These are phyloP conservation scores for Hemisphaericaspora subhashii DNA, from an alignment of 1,139 yeast genomes.

Conservation along the genomic window DNA sequence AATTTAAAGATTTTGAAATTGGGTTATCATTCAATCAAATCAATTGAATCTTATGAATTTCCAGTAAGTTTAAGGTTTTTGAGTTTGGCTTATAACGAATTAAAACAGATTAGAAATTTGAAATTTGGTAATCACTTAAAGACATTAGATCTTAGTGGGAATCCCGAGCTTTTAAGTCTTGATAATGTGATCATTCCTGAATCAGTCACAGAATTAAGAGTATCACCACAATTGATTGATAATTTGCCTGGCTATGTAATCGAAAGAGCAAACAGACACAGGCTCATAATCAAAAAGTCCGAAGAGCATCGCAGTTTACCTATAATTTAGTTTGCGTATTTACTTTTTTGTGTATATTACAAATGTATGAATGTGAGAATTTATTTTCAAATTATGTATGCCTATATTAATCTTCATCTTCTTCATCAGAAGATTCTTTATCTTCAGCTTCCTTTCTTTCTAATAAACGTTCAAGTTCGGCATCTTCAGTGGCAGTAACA, in stretches of 20 bases:
- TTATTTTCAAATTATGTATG: constrained; percentile 1
- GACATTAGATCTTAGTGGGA: constrained; percentile 43
- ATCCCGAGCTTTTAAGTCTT: constrained; percentile 39
- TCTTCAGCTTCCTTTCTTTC: constrained; percentile 53
- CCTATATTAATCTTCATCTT: constrained; percentile 45
- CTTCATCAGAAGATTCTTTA: constrained; percentile 45
- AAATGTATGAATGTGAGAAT: not conserved
- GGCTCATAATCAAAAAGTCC: constrained; percentile 31
- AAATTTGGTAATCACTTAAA: constrained; percentile 37
- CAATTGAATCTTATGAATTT: constrained; percentile 42
- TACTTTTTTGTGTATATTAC: constrained; percentile 7
- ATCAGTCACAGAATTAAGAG: constrained; percentile 34
- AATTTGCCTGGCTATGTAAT: constrained; percentile 41
- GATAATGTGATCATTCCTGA: constrained; percentile 43
- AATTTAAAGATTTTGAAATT: constrained; percentile 36
- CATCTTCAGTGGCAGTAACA: constrained; percentile 97
- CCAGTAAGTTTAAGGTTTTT: constrained; percentile 34
- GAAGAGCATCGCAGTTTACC: constrained; percentile 1
- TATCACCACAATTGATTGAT: constrained; percentile 37
- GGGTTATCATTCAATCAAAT: constrained; percentile 42
- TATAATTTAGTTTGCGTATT: constrained; percentile 5
- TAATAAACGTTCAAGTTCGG: constrained; percentile 93
- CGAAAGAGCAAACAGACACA: constrained; percentile 42
- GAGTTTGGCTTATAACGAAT: constrained; percentile 42
- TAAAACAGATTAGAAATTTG: constrained; percentile 38